These are phyloP conservation scores for Ogataea nonfermentans DNA, from an alignment of 805 yeast genomes.

Conservation along the genomic window DNA sequence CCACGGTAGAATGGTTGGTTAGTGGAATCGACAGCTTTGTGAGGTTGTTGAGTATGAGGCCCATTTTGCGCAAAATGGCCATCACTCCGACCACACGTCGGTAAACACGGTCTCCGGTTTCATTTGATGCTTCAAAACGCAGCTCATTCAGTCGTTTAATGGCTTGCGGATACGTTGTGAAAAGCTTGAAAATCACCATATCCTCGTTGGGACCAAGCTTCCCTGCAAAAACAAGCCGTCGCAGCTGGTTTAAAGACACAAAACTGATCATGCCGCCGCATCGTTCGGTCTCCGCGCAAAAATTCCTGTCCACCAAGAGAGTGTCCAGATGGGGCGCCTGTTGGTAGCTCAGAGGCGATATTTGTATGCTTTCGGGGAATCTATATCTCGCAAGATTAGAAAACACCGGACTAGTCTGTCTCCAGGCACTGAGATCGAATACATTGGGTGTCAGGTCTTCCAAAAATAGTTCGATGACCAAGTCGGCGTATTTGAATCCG, in stretches of 20 bases:
- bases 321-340: conserved; percentile 28
- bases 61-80: conserved; percentile 34
- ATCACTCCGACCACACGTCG: conserved; percentile 35
- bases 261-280: conserved; percentile 27
- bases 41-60: conserved; percentile 26
- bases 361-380: conserved; percentile 22
- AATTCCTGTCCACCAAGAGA: conserved; percentile 29
- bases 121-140: conserved; percentile 26
- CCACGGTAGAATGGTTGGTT: conserved; percentile 34
- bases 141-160: conserved; percentile 25
- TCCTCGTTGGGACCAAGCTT: conserved; percentile 35
- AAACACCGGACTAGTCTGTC: conserved; percentile 17
- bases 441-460: conserved; percentile 18
- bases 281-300: conserved; percentile 27
- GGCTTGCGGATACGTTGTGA: conserved; percentile 30
- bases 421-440: conserved; percentile 26
- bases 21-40: conserved; percentile 28
- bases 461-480: conserved; percentile 26
- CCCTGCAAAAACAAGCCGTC: conserved; percentile 25
- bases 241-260: conserved; percentile 22
- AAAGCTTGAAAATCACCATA: conserved; percentile 30
- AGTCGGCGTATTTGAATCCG: conserved; percentile 25
- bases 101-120: conserved; percentile 29
- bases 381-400: conserved; percentile 20
- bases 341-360: conserved; percentile 26